Evolutionary conservation across 495 filamentous ascomycete genomes (phyloP), one percentile per base, ranked within the genome.

Genomic region (Xylaria grammica): DNA sequence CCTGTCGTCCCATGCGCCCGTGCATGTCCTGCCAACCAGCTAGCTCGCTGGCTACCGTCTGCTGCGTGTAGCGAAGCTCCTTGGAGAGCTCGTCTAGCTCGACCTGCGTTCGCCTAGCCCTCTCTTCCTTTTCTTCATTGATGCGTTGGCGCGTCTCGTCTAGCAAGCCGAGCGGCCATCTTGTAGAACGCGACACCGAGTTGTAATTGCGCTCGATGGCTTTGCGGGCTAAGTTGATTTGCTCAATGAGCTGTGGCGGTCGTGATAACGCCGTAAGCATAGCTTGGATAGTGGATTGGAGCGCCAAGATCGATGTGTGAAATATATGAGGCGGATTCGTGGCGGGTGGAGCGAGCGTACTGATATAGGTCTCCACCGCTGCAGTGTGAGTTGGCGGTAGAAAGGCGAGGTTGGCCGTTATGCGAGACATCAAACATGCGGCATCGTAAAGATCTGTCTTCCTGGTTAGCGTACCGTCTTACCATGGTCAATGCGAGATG

Each of bases 1-100:
- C 90, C 65, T 85, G 87, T 29, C 87, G 79, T 2, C 90, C 93
- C 76, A 92, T 84, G 67, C 86, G 86, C 67, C 89, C 92, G 55
- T 93, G 87, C 81, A 91, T 86, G 15, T 95, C 92, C 69, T 96
- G 91, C 90, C 94, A 98, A 2, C 92, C 94, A 1, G 95, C 94
- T 63, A 99, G 73, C 74, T 99, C 96, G 8, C 87, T 82, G 13
- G 96, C 94, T 6, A 97, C 94, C 10, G 94, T 91, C 74, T 94
- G 91, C 77, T 97, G 94, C 54, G 93, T 97, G 73, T 96, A 97
- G 36, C 91, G 79, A 20, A 99, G 75, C 71, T 99, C 96, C 51
- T 85, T 85, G 0, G 89, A 87, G 19, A 97, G 73, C 26, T 80
- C 81, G 36, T 86, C 81, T 9, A 90, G 78, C 67, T 97, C 91